Evolutionary conservation across 2,329 filamentous ascomycete species (phyloP).

Genomic region (Cladophialophora psammophila): DNA sequence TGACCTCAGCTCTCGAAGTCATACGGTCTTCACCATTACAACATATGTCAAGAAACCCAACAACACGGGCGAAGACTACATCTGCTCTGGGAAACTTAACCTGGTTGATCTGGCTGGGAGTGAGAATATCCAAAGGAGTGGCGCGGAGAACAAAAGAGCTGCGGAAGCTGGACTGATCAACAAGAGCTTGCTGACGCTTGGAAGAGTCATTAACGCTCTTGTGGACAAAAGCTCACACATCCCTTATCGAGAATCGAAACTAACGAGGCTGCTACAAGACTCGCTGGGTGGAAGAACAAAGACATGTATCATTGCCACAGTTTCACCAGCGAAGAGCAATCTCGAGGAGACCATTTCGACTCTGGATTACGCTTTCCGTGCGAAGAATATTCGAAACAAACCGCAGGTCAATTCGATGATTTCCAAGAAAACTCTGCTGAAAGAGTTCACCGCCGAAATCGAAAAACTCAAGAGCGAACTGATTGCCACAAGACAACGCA

Average conservation of each 20-base stretch:
- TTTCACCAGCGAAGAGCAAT: constrained; percentile 93
- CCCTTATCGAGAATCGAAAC: constrained; percentile 91
- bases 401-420: constrained; percentile 92
- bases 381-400: constrained; percentile 98
- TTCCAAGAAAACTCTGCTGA: constrained; percentile 89
- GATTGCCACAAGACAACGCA: constrained; percentile 88
- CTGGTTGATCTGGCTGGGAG: constrained; percentile 95
- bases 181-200: constrained; percentile 93
- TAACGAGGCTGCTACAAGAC: constrained; percentile 93
- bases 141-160: constrained; percentile 96
- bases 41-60: constrained; percentile 83
- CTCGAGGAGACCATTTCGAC: constrained; percentile 98
- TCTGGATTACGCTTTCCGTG: constrained; percentile 94
- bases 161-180: constrained; percentile 97
- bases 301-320: constrained; percentile 96
- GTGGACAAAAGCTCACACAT: constrained; percentile 91
- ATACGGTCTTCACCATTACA: constrained; percentile 96
- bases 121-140: constrained; percentile 96
- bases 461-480: constrained; percentile 94
- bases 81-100: constrained; percentile 92
- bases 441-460: constrained; percentile 90
- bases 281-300: constrained; percentile 95
- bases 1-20: constrained; percentile 93
- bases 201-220: constrained; percentile 95
- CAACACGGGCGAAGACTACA: constrained; percentile 85